Percentiles rank a stretch among this genome's conserved stretches.
Conservation (phyloP, 768 basidiomycete species). For the Strobilomyces confusus region DNA sequence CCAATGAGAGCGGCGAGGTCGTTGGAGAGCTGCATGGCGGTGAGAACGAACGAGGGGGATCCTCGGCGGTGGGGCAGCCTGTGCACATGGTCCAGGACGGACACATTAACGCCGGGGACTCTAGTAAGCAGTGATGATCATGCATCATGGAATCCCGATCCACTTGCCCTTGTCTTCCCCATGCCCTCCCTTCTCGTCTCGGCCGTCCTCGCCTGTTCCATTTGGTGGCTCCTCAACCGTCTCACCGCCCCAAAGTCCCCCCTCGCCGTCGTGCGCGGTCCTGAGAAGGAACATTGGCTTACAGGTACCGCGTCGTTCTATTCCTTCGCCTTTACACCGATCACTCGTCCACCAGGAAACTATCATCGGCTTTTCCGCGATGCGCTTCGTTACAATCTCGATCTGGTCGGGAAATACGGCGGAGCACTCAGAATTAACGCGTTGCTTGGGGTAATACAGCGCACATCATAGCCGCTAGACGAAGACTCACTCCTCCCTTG, state of each 20-base stretch:
- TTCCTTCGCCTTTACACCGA: background rate
- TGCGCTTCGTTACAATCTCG: constrained; percentile 30
- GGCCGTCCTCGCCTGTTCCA: constrained; percentile 6
- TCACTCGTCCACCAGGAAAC: constrained; percentile 26
- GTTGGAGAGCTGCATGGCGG: constrained; percentile 23
- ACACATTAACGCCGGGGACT: too few species aligned
- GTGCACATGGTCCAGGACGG: background rate
- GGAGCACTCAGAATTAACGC: constrained; percentile 34
- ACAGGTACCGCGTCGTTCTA: constrained; percentile 19
- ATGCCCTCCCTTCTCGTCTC: constrained; percentile 1
- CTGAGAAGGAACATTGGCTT: constrained; percentile 34
- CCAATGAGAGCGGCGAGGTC: constrained; percentile 36
- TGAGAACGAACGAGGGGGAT: background rate
- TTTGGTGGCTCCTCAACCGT: constrained; percentile 17
- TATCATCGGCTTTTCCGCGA: constrained; percentile 32
- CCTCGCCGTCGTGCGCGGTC: constrained; percentile 27
- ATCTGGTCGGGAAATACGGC: constrained; percentile 30
- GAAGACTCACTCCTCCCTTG: background rate
- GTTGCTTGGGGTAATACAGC: constrained; percentile 29
- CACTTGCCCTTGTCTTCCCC: background rate
- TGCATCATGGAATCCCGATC: too few species aligned
- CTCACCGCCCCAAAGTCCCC: constrained; percentile 8
- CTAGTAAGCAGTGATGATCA: too few species aligned
- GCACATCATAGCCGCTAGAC: background rate
- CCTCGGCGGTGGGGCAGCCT: too few species aligned